A percentile compares a stretch with the other conserved stretches of the same genome.
Conservation (phyloP, 2,329 filamentous ascomycete genomes). For the Nannizzia gypsea region DNA sequence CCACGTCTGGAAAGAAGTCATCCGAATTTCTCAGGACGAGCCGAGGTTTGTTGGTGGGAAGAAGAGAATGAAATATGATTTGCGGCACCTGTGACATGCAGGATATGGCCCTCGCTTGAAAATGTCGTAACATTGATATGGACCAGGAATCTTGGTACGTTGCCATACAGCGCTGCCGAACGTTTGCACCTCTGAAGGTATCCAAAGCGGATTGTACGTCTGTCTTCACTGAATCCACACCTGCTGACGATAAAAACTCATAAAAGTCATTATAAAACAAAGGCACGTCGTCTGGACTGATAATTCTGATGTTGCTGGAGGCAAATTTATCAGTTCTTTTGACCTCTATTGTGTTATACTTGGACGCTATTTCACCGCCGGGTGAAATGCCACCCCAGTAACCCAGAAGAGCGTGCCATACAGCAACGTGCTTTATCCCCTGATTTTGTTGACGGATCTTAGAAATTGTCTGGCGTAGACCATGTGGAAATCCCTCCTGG, state of each 20-base stretch:
- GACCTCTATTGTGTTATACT: conserved; percentile 61
- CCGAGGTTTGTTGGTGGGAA: conserved; percentile 61
- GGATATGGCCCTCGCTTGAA: conserved; percentile 66
- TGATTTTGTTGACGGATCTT: conserved; percentile 58
- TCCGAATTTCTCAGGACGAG: conserved; percentile 75
- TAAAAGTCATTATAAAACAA: conserved; percentile 90
- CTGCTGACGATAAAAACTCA: conserved; percentile 58
- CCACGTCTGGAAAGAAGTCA: conserved; percentile 76
- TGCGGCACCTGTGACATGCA: conserved; percentile 92
- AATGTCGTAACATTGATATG: conserved; percentile 62
- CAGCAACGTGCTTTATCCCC: conserved; percentile 69
- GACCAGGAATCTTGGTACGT: conserved; percentile 81
- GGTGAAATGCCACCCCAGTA: conserved; percentile 88
- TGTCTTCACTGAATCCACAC: conserved; percentile 81
- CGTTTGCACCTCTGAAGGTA: conserved; percentile 53
- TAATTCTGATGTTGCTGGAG: conserved; percentile 57
- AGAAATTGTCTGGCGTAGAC: conserved; percentile 58
- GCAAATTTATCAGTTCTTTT: conserved; percentile 42
- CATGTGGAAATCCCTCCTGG: conserved; percentile 62
- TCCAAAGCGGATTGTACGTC: conserved; percentile 89
- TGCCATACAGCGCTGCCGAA: conserved; percentile 58
- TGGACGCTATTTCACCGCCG: conserved; percentile 57
- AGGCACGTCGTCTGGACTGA: conserved; percentile 61
- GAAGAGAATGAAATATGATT: conserved; percentile 71
- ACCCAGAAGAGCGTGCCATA: conserved; percentile 82